These are phyloP conservation scores for Leccinellum albellum DNA, from an alignment of 768 basidiomycete genomes.

Conservation along the genomic window DNA sequence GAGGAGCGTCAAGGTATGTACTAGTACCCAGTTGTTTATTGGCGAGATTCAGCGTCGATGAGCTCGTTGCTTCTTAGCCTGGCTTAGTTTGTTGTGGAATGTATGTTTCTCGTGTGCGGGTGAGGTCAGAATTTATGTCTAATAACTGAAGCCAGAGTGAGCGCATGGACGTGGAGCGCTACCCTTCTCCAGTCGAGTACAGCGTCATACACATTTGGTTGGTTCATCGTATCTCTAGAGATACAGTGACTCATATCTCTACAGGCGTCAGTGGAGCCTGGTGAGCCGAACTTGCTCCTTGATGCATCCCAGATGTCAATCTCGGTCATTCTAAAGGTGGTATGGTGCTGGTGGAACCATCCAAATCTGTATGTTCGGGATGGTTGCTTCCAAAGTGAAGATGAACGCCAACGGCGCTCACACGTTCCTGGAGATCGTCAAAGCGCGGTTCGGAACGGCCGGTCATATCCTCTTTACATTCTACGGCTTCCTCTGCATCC, in stretches of 20 bases:
- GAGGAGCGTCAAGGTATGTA: constrained; percentile 40
- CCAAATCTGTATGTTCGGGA: constrained; percentile 50
- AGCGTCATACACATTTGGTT: constrained; percentile 46
- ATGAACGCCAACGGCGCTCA: constrained; percentile 56
- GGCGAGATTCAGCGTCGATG: neutral
- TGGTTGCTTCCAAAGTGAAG: constrained; percentile 55
- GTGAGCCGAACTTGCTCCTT: constrained; percentile 19
- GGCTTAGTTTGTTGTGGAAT: constrained; percentile 50
- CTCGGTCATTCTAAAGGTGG: constrained; percentile 33
- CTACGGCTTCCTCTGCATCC: constrained; percentile 48
- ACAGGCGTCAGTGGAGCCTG: constrained; percentile 48
- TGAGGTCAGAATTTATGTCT: neutral
- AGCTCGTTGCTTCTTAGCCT: constrained; percentile 29
- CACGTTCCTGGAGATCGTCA: constrained; percentile 57
- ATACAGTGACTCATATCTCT: neutral
- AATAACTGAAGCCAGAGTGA: constrained; percentile 32
- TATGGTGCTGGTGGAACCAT: constrained; percentile 51
- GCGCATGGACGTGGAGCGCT: constrained; percentile 57
- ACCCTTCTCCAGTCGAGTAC: constrained; percentile 53
- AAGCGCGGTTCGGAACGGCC: constrained; percentile 43
- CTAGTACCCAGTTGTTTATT: neutral
- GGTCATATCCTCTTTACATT: constrained; percentile 50
- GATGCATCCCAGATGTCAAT: neutral
- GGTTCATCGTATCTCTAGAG: neutral
- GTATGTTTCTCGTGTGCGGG: constrained; percentile 21